Conservation (phyloP, 768 basidiomycete genomes). For the Pleurotus pulmonarius region DNA sequence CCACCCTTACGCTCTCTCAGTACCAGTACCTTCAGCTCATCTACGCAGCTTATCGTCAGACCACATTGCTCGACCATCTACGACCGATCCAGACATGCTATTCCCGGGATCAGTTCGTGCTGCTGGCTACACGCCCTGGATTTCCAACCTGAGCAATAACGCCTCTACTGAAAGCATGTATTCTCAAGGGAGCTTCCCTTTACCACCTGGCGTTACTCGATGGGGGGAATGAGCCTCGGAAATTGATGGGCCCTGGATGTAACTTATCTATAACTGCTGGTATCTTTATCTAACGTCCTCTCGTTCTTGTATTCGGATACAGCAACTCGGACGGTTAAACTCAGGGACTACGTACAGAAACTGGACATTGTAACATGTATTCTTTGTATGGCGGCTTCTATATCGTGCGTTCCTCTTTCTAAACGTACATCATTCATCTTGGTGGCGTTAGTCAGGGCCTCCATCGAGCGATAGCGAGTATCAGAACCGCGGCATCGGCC, state of each 20-base stretch:
- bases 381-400: no score
- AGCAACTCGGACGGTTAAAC: no score
- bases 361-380: no score
- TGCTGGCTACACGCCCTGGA: conserved; percentile 21
- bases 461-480: no score
- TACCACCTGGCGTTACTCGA: background rate
- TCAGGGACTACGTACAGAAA: no score
- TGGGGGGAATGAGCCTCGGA: no score
- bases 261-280: no score
- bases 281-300: background rate
- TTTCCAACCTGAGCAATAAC: background rate
- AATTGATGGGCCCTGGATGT: no score
- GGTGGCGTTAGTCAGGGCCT: no score
- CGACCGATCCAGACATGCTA: conserved; percentile 24
- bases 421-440: background rate
- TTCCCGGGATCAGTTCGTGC: conserved; percentile 34
- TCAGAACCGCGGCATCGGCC: no score
- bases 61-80: conserved; percentile 10
- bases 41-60: conserved; percentile 1
- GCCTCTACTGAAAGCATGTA: conserved; percentile 2
- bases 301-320: no score
- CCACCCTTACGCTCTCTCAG: conserved; percentile 4
- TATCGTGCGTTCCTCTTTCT: no score
- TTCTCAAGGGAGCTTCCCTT: conserved; percentile 2
- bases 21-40: conserved; percentile 20